Evolutionary conservation across 1,139 yeast genomes (phyloP).

Genomic region (Magnusiomyces clavatus): DNA sequence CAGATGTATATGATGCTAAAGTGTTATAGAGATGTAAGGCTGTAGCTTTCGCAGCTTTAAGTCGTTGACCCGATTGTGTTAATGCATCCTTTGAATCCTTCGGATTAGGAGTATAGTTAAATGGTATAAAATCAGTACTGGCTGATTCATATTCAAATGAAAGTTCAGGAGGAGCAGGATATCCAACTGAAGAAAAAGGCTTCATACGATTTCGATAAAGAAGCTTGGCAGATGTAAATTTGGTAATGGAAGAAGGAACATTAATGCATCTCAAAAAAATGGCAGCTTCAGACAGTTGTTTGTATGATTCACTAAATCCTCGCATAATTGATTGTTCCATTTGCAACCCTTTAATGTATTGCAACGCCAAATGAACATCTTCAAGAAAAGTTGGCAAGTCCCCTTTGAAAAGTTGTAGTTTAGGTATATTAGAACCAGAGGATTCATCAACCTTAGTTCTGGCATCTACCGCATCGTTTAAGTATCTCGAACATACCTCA

Average conservation of each 20-base stretch:
- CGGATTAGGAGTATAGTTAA: not conserved
- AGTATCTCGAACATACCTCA: no score
- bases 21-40: no score
- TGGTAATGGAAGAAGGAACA: conserved; percentile 28
- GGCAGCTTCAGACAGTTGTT: conserved; percentile 36
- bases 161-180: conserved; percentile 41
- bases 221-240: conserved; percentile 40
- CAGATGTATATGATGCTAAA: no score
- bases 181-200: conserved; percentile 76
- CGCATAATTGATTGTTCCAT: conserved; percentile 1
- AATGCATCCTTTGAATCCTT: not conserved
- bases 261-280: conserved; percentile 27
- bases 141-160: not conserved
- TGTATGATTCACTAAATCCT: conserved; percentile 35
- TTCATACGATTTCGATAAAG: conserved; percentile 68
- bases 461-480: no score
- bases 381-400: conserved; percentile 1
- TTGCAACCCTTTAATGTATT: not conserved
- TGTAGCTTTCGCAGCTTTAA: not conserved
- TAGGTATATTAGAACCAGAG: not conserved
- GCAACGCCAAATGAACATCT: not conserved
- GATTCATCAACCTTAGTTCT: no score
- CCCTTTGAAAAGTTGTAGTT: not conserved
- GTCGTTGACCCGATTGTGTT: not conserved
- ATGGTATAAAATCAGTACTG: not conserved